phyloP scores from a whole-genome alignment of 805 yeast species.

The Lipomyces chichibuensis region DNA sequence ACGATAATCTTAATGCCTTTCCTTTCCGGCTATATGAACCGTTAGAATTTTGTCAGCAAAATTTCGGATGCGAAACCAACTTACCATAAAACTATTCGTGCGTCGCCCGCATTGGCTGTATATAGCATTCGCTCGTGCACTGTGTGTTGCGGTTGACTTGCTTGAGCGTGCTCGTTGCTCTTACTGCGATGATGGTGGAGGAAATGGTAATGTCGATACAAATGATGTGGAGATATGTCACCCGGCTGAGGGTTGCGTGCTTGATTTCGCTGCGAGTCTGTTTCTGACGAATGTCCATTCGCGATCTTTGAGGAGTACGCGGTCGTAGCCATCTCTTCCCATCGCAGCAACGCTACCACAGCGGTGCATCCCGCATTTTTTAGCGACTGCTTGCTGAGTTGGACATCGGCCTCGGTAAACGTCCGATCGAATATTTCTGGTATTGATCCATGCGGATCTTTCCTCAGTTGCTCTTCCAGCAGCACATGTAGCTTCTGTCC shows the following conservation, averaged over 20 bases:
- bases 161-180: not conserved
- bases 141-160: slow-evolving; percentile 9
- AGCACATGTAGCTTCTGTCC: slow-evolving; percentile 80
- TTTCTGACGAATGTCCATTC: slow-evolving; percentile 2
- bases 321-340: slow-evolving; percentile 57
- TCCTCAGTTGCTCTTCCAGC: slow-evolving; percentile 44
- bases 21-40: slow-evolving; percentile 55
- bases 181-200: slow-evolving; percentile 19
- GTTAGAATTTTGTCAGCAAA: not conserved
- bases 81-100: slow-evolving; percentile 70
- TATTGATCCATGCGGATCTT: slow-evolving; percentile 50
- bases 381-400: slow-evolving; percentile 60
- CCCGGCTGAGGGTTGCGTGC: not conserved
- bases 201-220: slow-evolving; percentile 27
- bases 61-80: not conserved
- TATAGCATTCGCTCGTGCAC: slow-evolving; percentile 63
- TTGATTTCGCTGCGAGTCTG: not conserved
- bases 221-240: slow-evolving; percentile 10
- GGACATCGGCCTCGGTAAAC: slow-evolving; percentile 73
- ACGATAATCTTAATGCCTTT: slow-evolving; percentile 74
- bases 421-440: slow-evolving; percentile 68
- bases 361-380: slow-evolving; percentile 94
- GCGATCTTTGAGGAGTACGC: slow-evolving; percentile 1
- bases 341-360: slow-evolving; percentile 85
- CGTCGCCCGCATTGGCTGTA: slow-evolving; percentile 95